Base-by-base conservation (phyloP, 2,329 filamentous ascomycete species). In the Neofusicoccum ribis region DNA sequence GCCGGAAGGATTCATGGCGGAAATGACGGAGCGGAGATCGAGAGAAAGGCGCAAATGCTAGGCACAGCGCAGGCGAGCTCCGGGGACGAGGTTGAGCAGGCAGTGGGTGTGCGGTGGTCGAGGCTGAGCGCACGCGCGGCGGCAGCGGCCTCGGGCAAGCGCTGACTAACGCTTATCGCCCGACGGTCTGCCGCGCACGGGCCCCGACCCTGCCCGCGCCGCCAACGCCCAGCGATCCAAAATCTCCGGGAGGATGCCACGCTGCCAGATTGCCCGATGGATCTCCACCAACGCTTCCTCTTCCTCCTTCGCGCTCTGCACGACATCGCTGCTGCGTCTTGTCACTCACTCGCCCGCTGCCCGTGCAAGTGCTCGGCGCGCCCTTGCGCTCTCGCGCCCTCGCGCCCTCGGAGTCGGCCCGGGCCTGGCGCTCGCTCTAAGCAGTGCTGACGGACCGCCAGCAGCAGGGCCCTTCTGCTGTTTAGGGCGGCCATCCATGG, bases 41-140 rank as follows among this genome's bases (percentile, higher is more conserved):
- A 43, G 12, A 27, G 37, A 23, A 41, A 31, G 17, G 14, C 36
- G 27, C 27, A 31, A 31, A 31, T 31, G 27, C 27, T 31, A 31
- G 5, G 5, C 27, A 31, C 27, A 31, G 37, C 37, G 15, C 7
- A 31, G 20, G 52, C 52, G 52, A 31, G 12, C 15, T 41, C 36
- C 17, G 51, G 14, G 49, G 49, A 51, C 15, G 50, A 54, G 6
- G 37, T 11, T 12, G 14, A 17, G n/a, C 31, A 52, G 50, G 34
- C 15, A 20, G n/a, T 15, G 23, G 27, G 44, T 5, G 41, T 15
- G 27, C 27, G 36, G 39, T n/a, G 23, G 43, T 15, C 34, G 54
- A 36, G 56, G 56, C 56, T 60, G 27, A 60, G 56, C 56, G 31
- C 8, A 46, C 56, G 47, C 56, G 56, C 56, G 43, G 43, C 56